Conservation (phyloP, 805 yeast species). For the Myxozyma monticola region DNA sequence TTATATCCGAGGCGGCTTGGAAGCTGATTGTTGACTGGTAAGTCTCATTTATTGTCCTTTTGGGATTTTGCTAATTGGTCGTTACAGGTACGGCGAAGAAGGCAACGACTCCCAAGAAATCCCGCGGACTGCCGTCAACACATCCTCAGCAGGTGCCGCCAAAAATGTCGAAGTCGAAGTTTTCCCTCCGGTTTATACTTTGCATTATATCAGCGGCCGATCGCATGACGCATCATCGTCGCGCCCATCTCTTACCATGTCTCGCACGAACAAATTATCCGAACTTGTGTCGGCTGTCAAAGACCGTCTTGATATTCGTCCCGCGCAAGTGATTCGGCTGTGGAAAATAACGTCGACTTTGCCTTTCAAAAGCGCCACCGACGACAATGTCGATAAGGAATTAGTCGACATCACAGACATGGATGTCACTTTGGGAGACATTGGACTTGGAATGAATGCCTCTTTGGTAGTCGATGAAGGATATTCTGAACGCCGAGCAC, state of each 20-base stretch:
- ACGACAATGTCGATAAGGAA: conserved; percentile 15
- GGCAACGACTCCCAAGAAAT: conserved; percentile 4
- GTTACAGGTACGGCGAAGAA: conserved; percentile 5
- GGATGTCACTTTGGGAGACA: conserved; percentile 6
- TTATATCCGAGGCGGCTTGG: conserved; percentile 28
- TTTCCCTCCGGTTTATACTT: conserved; percentile 12
- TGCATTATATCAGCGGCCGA: conserved; percentile 8
- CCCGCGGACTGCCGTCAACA: conserved; percentile 12
- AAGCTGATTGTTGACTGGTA: conserved; percentile 19
- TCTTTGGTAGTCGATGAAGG: conserved; percentile 22
- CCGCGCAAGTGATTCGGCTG: conserved; percentile 5
- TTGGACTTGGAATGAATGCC: conserved; percentile 11
- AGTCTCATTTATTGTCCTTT: not conserved
- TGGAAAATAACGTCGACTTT: conserved; percentile 19
- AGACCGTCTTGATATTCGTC: conserved; percentile 18
- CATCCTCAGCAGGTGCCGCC: conserved; percentile 6
- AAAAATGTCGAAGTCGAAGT: conserved; percentile 17
- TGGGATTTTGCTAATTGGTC: not conserved
- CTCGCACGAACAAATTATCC: conserved; percentile 10
- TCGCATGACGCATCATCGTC: not conserved
- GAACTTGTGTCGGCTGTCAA: conserved; percentile 13
- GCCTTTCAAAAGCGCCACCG: conserved; percentile 3
- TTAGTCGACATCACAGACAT: conserved; percentile 2
- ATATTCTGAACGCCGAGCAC: conserved; percentile 13
- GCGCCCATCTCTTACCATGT: conserved; percentile 11